phyloP scores from a whole-genome alignment of 2,329 filamentous ascomycete species.

The Periconia sp. region DNA sequence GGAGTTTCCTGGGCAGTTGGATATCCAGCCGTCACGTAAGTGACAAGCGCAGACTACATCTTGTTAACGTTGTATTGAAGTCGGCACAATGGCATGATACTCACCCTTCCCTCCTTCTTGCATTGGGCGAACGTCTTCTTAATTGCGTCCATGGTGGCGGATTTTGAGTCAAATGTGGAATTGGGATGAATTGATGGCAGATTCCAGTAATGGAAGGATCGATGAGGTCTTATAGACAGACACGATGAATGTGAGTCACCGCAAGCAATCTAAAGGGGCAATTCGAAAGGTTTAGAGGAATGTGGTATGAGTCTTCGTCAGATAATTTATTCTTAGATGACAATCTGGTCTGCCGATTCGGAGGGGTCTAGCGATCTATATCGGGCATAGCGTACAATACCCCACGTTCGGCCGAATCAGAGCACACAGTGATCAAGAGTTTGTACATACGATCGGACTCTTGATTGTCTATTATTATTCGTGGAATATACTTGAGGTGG shows the following conservation, averaged over 20 bases:
- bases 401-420: background rate
- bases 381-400: background rate
- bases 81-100: conserved; percentile 1
- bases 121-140: conserved; percentile 54
- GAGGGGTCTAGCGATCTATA: conserved; percentile 4
- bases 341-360: conserved; percentile 6
- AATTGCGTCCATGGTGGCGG: conserved; percentile 48
- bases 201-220: background rate
- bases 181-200: background rate
- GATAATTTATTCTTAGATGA: conserved; percentile 12
- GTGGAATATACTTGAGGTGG: too few species aligned
- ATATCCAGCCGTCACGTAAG: conserved; percentile 94
- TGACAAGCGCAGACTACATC: conserved; percentile 77
- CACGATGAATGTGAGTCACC: conserved; percentile 7
- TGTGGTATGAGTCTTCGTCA: conserved; percentile 5
- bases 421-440: too few species aligned
- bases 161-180: background rate
- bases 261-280: background rate
- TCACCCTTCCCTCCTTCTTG: conserved; percentile 52
- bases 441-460: too few species aligned
- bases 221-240: conserved; percentile 1
- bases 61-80: conserved; percentile 9
- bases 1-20: conserved; percentile 81
- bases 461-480: too few species aligned
- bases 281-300: background rate